Conservation (phyloP, 345 rosid species). For the Eucalyptus pauciflora region DNA sequence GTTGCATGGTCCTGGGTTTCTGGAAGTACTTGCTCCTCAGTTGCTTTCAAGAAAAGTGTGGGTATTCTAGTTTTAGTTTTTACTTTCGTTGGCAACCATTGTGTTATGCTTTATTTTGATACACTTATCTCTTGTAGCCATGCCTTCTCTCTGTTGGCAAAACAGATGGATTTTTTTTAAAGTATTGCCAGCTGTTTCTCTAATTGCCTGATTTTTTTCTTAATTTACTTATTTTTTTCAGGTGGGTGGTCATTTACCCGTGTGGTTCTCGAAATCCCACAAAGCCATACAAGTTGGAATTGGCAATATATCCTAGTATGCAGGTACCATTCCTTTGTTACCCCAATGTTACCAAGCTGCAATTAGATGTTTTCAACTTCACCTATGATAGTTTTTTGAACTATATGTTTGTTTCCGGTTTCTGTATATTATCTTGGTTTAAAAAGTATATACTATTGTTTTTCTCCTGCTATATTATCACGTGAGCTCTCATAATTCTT, state of each 20-base stretch:
- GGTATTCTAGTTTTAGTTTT: conserved; percentile 5
- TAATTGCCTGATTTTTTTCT: neutral
- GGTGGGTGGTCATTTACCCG: conserved; percentile 88
- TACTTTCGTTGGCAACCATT: neutral
- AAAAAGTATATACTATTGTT: neutral
- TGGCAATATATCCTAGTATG: conserved; percentile 63
- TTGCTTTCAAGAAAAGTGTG: conserved; percentile 85
- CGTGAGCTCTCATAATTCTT: neutral
- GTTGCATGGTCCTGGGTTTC: conserved; percentile 74
- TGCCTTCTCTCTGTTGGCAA: neutral
- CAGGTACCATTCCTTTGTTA: conserved; percentile 30
- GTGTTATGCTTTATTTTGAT: neutral
- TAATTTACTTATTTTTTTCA: conserved; percentile 10
- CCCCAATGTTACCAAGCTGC: neutral
- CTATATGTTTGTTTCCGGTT: neutral
- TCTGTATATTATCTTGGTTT: neutral
- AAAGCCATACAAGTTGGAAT: conserved; percentile 78
- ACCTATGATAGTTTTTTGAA: neutral
- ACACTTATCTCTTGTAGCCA: neutral
- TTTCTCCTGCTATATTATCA: neutral
- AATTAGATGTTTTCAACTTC: neutral
- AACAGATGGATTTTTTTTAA: neutral
- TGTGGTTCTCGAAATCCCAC: conserved; percentile 61
- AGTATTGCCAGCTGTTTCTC: neutral
- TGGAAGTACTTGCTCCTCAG: conserved; percentile 76